Conservation (phyloP, 345 rosid genomes). For the Linum tenue region DNA sequence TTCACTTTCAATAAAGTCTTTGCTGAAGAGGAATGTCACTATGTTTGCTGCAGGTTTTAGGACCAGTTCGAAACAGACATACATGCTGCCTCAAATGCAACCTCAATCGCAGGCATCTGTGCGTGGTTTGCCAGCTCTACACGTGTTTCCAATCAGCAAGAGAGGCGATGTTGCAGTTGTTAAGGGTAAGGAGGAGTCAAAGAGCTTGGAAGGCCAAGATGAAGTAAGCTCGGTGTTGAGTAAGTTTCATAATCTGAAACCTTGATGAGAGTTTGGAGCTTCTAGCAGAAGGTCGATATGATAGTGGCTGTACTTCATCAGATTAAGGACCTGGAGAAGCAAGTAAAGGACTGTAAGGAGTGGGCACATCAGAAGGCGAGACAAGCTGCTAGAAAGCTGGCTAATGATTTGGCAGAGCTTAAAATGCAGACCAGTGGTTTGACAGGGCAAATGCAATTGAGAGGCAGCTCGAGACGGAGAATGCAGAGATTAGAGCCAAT, state of each 20-base stretch:
- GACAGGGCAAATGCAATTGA: slow-evolving; percentile 67
- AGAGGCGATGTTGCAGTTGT: slow-evolving; percentile 25
- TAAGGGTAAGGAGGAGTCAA: slow-evolving; percentile 35
- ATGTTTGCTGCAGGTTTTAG: slow-evolving; percentile 81
- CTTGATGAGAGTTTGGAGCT: slow-evolving; percentile 63
- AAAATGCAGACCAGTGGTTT: slow-evolving; percentile 55
- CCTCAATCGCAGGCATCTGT: slow-evolving; percentile 28
- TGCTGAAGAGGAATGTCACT: slow-evolving; percentile 81
- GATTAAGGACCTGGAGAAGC: slow-evolving; percentile 67
- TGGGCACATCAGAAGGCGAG: slow-evolving; percentile 97
- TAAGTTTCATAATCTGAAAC: slow-evolving; percentile 62
- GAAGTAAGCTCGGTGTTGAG: slow-evolving; percentile 47
- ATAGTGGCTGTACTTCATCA: slow-evolving; percentile 49
- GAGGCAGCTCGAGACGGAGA: slow-evolving; percentile 73
- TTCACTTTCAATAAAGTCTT: slow-evolving; percentile 66
- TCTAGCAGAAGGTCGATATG: slow-evolving; percentile 61
- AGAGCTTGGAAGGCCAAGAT: slow-evolving; percentile 34
- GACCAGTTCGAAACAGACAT: slow-evolving; percentile 55
- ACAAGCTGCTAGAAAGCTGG: slow-evolving; percentile 91
- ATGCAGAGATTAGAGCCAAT: slow-evolving; percentile 88
- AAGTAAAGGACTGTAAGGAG: slow-evolving; percentile 76
- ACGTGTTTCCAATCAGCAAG: slow-evolving; percentile 20
- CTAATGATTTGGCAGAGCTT: slow-evolving; percentile 72
- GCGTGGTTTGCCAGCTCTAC: slow-evolving; percentile 28
- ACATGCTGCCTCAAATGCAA: slow-evolving; percentile 25